Percentiles rank a stretch among this genome's conserved stretches.
Evolutionary conservation across 139 green algal genomes (phyloP).

Genomic region (Yamagishiella unicocca): DNA sequence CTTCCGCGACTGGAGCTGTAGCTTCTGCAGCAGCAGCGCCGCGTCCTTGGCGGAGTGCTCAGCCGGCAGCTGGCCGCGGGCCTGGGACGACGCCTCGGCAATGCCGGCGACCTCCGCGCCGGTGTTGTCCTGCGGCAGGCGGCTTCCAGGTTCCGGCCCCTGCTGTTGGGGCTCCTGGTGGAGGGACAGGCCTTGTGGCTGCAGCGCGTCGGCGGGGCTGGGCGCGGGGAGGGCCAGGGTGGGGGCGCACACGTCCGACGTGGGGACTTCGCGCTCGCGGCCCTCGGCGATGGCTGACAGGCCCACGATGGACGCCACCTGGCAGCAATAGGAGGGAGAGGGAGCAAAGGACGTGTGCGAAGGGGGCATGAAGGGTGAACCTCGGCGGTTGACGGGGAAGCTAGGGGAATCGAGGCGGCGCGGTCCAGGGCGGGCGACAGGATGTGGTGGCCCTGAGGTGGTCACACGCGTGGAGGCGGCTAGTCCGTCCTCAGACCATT

Average conservation of each 20-base stretch:
- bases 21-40: not conserved
- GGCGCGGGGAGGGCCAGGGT: not conserved
- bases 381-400: too few species aligned
- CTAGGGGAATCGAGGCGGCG: too few species aligned
- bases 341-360: not conserved
- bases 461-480: too few species aligned
- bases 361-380: not conserved
- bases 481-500: too few species aligned
- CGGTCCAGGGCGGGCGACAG: too few species aligned
- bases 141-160: not conserved
- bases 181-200: not conserved
- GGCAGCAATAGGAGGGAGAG: not conserved
- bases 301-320: conserved; percentile 24
- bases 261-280: not conserved
- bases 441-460: too few species aligned
- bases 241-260: not conserved
- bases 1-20: not conserved
- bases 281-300: conserved; percentile 7
- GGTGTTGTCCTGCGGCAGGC: not conserved
- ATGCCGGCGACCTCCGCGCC: too few species aligned
- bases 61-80: not conserved
- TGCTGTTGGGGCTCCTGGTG: not conserved
- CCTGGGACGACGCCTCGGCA: not conserved
- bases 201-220: too few species aligned
- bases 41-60: not conserved